Base-by-base conservation (phyloP, 148 eudicot species). In the Rhododendron molle region DNA sequence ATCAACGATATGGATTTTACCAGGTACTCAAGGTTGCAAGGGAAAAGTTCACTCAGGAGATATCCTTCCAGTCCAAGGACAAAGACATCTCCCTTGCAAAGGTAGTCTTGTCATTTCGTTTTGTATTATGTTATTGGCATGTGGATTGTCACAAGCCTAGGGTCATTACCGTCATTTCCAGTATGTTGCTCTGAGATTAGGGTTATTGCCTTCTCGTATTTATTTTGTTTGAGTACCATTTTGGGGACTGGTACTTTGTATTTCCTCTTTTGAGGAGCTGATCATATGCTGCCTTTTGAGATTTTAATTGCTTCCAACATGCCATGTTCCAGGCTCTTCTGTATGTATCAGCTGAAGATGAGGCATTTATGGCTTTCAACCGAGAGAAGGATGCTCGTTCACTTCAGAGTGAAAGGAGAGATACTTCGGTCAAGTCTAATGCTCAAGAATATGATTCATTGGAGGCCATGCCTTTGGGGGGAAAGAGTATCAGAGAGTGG, bases 81-180 rank as follows among this genome's bases (percentile, higher is more conserved):
- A 93, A 94, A 88, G 94, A 94, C 86, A 93, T 96, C 91, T 96
- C 99, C 88, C 94, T 94, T 90, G 96, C 95, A 38, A 94, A 94
- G 98, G 98, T 95, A 93, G 89, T 84, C 43, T 46, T 73, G 16
- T 26, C 49, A 14, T 34, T 58, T 20, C 2, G 5, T 28, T 84
- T 78, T 18, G 65, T 3, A 30, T 40, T 69, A n/a, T 8, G 16
- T 76, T 36, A 12, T 52, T 74, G 3, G 44, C 43, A 28, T 46
- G 43, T 83, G 76, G 21, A n/a, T 46, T 32, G 30, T 60, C 65
- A 23, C 20, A 13, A 6, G 34, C 65, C 65, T 32, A 83, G 67
- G 30, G 54, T 72, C 36, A 49, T 83, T 47, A 0, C 4, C 26
- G 52, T 49, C 34, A 50, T 83, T 49, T 3, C 5, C 26, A 32